Evolutionary conservation across 2,329 filamentous ascomycete genomes (phyloP), one percentile per base, ranked within the genome.

Genomic region (Colletotrichum agaves): DNA sequence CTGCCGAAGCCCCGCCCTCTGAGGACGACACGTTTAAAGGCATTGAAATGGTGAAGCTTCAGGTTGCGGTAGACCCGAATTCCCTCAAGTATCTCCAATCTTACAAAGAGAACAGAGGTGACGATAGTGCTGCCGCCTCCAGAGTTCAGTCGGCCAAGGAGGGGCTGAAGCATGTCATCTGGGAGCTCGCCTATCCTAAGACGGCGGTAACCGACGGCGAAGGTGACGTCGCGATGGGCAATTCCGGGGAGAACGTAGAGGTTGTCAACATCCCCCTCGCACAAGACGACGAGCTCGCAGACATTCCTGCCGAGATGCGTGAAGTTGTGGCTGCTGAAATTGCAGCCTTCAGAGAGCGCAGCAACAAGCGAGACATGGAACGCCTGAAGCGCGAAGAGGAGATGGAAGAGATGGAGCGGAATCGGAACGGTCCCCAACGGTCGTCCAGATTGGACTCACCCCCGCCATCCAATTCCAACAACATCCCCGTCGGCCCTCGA

Each of bases 271-370:
- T 98, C 67, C 91, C 94, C 4, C 85, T 97, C 35, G 90, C 91
- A 1, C 88, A 92, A 59, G 96, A 99, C 70, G 97, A 99, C 75
- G 96, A 99, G 75, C 84, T 99, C 33, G 91, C 94, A 19, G 96
- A 99, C 74, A 98, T 99, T 53, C 96, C 96, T 0, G 91, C 93
- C 1, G 96, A 98, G 76, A 97, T 97, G 93, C 90, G 96, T 23
- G 96, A 97, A 76, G 94, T 93, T 0, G 96, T 99, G 15, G 93
- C 96, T 0, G 91, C 91, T 64, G 97, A 99, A 77, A 99, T 99
- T 74, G 90, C 93, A 0, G 93, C 94, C 0, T 99, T 99, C 83
- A 88, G 96, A 71, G 96, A 99, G 72, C 88, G 95, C 19, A 98
- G 95, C 73, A 97, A 90, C 67, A 89, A 92, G 69, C 87, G 95